Conservation (phyloP, 192 early-diverging fungal species). For the Gaertneriomyces semiglobifer region DNA sequence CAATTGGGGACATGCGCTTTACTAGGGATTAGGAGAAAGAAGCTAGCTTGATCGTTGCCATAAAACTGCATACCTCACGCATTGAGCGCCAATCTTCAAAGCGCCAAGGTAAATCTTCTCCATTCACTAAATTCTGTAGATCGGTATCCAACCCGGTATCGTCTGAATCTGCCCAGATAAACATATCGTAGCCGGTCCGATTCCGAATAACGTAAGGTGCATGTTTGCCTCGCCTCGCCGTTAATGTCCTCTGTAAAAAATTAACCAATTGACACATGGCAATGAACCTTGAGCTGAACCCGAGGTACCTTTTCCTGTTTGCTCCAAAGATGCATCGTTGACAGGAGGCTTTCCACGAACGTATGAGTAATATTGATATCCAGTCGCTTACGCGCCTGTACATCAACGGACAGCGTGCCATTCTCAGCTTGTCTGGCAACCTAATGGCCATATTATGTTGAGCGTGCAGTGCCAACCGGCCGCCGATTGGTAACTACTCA, state of each 20-base stretch:
- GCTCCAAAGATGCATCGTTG: conserved; percentile 28
- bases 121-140: conserved; percentile 67
- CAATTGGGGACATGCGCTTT: conserved; percentile 43
- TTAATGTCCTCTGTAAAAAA: conserved; percentile 15
- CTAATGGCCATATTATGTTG: conserved; percentile 5
- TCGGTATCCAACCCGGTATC: conserved; percentile 57
- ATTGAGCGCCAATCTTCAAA: conserved; percentile 94
- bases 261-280: neutral
- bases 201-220: conserved; percentile 85
- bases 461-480: neutral
- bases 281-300: neutral
- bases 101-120: conserved; percentile 81
- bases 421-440: conserved; percentile 26
- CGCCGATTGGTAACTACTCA: neutral
- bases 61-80: conserved; percentile 64
- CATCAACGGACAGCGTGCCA: conserved; percentile 51
- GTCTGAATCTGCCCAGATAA: conserved; percentile 74
- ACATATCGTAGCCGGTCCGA: conserved; percentile 83
- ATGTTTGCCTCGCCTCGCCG: conserved; percentile 35
- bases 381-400: conserved; percentile 68
- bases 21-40: neutral
- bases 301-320: conserved; percentile 20
- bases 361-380: conserved; percentile 87
- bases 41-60: neutral
- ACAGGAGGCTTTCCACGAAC: conserved; percentile 44